phyloP scores from a whole-genome alignment of 2,329 filamentous ascomycete species.

The Phoma sp. region DNA sequence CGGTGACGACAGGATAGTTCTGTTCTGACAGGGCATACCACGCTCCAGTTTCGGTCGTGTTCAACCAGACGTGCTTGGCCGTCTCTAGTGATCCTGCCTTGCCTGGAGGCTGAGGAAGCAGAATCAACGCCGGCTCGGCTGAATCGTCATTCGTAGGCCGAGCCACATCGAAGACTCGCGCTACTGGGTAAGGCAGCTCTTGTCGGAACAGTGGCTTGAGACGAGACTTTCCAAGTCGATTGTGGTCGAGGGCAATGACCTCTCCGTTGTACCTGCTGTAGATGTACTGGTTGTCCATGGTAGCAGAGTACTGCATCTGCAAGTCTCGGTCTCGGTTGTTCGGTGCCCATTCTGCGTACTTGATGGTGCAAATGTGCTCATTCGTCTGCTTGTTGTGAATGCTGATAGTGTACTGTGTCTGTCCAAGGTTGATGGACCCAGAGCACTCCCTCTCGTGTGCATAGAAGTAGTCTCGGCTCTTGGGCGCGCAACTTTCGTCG shows the following conservation, averaged over 20 bases:
- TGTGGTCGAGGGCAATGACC: constrained; percentile 79
- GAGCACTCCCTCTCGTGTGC: constrained; percentile 67
- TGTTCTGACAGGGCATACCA: constrained; percentile 94
- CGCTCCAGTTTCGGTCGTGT: constrained; percentile 81
- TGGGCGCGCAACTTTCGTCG: constrained; percentile 75
- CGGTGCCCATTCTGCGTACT: constrained; percentile 91
- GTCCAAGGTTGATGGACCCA: constrained; percentile 77
- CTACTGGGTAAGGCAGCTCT: constrained; percentile 77
- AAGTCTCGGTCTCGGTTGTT: constrained; percentile 92
- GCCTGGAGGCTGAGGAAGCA: constrained; percentile 83
- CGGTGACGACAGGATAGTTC: constrained; percentile 83
- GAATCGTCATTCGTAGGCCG: constrained; percentile 71
- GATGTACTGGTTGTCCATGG: constrained; percentile 87
- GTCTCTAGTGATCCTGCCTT: constrained; percentile 55
- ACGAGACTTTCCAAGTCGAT: constrained; percentile 49
- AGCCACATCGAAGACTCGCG: constrained; percentile 86
- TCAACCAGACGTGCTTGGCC: constrained; percentile 71
- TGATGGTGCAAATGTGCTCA: constrained; percentile 82
- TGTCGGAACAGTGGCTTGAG: constrained; percentile 52
- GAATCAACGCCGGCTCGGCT: constrained; percentile 75
- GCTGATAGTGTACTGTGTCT: constrained; percentile 86
- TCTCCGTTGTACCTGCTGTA: constrained; percentile 85
- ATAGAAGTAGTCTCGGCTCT: constrained; percentile 61
- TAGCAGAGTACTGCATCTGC: constrained; percentile 77
- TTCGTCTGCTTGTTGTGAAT: constrained; percentile 79